Conservation (phyloP, 352 stramenopile genomes). For the Pythium coloratum region DNA sequence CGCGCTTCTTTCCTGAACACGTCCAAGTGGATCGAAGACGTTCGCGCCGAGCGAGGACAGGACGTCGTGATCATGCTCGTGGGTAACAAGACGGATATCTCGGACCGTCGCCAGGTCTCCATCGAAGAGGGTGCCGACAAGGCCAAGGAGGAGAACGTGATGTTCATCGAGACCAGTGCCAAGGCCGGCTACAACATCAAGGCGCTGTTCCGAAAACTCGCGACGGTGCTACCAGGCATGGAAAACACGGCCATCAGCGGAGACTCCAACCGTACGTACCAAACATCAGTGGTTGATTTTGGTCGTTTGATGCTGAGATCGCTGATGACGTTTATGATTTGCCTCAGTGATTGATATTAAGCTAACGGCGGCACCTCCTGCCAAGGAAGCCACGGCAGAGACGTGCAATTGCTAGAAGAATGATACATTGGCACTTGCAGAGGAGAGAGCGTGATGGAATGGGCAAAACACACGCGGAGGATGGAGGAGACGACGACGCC, state of each 20-base stretch:
- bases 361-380: conserved; percentile 73
- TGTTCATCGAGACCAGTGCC: conserved; percentile 99
- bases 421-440: neutral
- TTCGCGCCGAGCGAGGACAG: conserved; percentile 96
- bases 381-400: conserved; percentile 72
- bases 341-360: conserved; percentile 87
- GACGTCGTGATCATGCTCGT: conserved; percentile 99
- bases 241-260: conserved; percentile 89
- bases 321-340: conserved; percentile 13
- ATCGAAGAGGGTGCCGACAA: conserved; percentile 98
- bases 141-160: conserved; percentile 96
- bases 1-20: conserved; percentile 98
- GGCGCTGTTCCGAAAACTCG: conserved; percentile 98
- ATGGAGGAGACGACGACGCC: conserved; percentile 1
- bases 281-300: neutral
- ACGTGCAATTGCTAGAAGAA: conserved; percentile 66
- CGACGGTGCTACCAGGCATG: conserved; percentile 96
- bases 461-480: neutral
- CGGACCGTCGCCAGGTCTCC: conserved; percentile 95
- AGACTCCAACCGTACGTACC: conserved; percentile 80
- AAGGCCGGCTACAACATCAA: conserved; percentile 99
- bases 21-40: conserved; percentile 99
- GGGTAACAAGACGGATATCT: conserved; percentile 99
- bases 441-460: neutral
- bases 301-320: neutral